Evolutionary conservation across 345 rosid genomes (phyloP).

Genomic region (Cardamine resedifolia): DNA sequence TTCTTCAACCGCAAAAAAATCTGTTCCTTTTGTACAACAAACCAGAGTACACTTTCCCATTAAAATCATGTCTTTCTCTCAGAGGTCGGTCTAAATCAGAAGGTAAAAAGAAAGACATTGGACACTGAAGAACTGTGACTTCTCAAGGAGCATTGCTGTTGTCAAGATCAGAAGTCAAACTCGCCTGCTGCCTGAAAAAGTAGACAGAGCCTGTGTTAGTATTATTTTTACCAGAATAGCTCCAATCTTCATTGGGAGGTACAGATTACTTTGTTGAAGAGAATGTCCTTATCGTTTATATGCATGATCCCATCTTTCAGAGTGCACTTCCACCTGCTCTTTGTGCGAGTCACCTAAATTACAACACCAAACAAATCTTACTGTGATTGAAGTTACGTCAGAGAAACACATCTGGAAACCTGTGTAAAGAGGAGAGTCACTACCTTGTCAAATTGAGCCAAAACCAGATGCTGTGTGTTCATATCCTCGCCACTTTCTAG

Average conservation of each 20-base stretch:
- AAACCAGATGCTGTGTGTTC: slow-evolving; percentile 91
- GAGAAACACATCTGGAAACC: neutral
- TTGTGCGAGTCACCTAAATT: slow-evolving; percentile 85
- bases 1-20: slow-evolving; percentile 39
- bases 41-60: slow-evolving; percentile 36
- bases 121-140: slow-evolving; percentile 30
- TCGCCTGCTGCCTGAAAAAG: slow-evolving; percentile 84
- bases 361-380: slow-evolving; percentile 20
- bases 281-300: slow-evolving; percentile 87
- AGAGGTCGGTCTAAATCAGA: slow-evolving; percentile 38
- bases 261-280: slow-evolving; percentile 74
- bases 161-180: slow-evolving; percentile 70
- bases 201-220: slow-evolving; percentile 3
- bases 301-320: slow-evolving; percentile 98
- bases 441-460: slow-evolving; percentile 99
- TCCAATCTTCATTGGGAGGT: neutral
- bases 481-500: slow-evolving; percentile 85
- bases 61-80: slow-evolving; percentile 34
- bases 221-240: slow-evolving; percentile 13
- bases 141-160: slow-evolving; percentile 16
- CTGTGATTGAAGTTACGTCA: neutral
- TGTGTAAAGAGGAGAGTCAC: neutral
- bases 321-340: slow-evolving; percentile 93
- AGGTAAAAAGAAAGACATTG: slow-evolving; percentile 29
- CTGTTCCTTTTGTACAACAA: slow-evolving; percentile 64